Conservation (phyloP, 352 stramenopile species). For the Phytophthora ohioensis region DNA sequence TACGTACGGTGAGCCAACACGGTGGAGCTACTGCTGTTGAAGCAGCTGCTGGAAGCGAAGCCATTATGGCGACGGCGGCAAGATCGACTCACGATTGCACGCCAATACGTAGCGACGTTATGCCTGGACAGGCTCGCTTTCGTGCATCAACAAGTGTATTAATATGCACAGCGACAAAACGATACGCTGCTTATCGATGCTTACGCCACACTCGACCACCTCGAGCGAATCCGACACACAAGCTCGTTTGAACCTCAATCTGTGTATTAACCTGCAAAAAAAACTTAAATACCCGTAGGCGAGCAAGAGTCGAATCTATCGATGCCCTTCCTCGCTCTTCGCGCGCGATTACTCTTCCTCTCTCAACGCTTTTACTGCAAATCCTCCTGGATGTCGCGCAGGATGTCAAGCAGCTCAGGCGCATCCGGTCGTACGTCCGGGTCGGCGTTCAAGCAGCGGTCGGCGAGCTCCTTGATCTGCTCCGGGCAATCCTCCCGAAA, state of each 20-base stretch:
- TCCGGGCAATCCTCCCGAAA: conserved; percentile 60
- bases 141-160: conserved; percentile 15
- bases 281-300: conserved; percentile 44
- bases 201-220: too few species aligned
- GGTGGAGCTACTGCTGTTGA: conserved; percentile 11
- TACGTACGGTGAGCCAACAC: background rate
- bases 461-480: conserved; percentile 61
- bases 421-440: conserved; percentile 72
- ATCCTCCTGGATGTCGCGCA: conserved; percentile 45
- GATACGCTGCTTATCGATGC: background rate
- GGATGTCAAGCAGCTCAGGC: conserved; percentile 37
- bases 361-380: conserved; percentile 39
- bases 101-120: background rate
- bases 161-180: background rate
- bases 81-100: conserved; percentile 11
- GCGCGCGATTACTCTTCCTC: conserved; percentile 17
- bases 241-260: conserved; percentile 17
- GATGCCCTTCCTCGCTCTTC: conserved; percentile 23
- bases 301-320: conserved; percentile 28
- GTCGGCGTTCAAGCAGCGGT: conserved; percentile 74
- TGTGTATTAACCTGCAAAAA: conserved; percentile 35
- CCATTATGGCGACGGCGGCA: conserved; percentile 13
- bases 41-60: conserved; percentile 35
- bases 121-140: conserved; percentile 18
- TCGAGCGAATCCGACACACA: background rate